Conservation (phyloP, 306 rosid genomes). For the Lablab purpureus region DNA sequence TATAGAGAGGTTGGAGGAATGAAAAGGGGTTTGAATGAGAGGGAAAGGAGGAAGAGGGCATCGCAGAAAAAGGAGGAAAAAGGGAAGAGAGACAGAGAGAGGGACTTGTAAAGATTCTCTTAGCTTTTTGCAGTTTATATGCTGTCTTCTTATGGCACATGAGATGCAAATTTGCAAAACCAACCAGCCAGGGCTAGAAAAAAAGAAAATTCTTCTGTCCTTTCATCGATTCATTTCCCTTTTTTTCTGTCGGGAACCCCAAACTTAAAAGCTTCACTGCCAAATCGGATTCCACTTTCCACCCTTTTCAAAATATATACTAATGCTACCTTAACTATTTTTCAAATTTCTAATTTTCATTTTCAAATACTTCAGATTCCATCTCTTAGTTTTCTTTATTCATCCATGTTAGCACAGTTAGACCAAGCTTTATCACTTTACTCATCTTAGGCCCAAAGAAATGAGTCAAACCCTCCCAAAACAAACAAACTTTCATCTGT, state of each 20-base stretch:
- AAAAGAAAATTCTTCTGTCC: slow-evolving; percentile 17
- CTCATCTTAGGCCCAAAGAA: background rate
- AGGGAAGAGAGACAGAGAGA: slow-evolving; percentile 20
- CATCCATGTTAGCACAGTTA: too few species aligned
- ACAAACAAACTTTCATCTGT: background rate
- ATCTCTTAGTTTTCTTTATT: too few species aligned
- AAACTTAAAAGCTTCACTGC: background rate
- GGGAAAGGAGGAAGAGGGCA: slow-evolving; percentile 54
- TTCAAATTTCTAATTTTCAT: too few species aligned
- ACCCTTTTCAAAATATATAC: background rate
- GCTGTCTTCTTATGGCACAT: slow-evolving; percentile 46
- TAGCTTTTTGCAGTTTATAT: slow-evolving; percentile 51
- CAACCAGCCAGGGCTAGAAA: background rate
- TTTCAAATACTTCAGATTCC: too few species aligned
- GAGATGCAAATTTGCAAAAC: slow-evolving; percentile 23
- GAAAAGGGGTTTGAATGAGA: slow-evolving; percentile 41
- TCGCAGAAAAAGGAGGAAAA: slow-evolving; percentile 38
- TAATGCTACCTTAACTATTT: too few species aligned
- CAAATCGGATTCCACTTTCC: background rate
- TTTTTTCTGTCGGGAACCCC: slow-evolving; percentile 21
- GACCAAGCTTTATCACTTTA: background rate
- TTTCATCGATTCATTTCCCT: slow-evolving; percentile 29
- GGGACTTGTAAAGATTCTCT: slow-evolving; percentile 58
- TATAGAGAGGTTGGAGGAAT: background rate
- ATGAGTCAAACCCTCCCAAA: background rate